These are phyloP conservation scores for Hypoxylon cercidicola DNA, from an alignment of 495 filamentous ascomycete species.

Conservation along the genomic window DNA sequence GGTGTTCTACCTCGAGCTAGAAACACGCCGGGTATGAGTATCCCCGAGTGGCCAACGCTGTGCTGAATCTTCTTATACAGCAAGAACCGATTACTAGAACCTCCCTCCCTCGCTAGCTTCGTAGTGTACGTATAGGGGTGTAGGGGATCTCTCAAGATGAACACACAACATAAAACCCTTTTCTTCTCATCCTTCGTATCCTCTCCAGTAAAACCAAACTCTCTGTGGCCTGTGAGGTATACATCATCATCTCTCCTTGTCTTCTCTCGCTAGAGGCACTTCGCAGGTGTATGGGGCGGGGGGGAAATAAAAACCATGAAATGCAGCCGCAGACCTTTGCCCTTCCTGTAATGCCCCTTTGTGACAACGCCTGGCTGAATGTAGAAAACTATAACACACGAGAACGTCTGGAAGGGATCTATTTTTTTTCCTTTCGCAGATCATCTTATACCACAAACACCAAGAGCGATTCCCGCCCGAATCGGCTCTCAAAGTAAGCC, in stretches of 20 bases:
- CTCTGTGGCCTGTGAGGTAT: conserved; percentile 4
- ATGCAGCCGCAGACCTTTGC: too few species aligned
- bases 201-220: conserved; percentile 36
- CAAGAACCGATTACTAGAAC: background rate
- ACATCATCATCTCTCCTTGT: background rate
- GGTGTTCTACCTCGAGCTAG: conserved; percentile 14
- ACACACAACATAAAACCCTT: background rate
- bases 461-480: background rate
- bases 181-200: background rate
- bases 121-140: background rate
- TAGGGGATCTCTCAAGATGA: background rate
- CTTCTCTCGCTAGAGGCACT: background rate
- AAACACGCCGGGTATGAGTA: conserved; percentile 4
- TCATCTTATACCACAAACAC: too few species aligned
- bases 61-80: background rate
- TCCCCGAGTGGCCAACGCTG: background rate
- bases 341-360: too few species aligned
- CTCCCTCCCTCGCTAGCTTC: background rate
- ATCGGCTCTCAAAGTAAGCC: background rate
- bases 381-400: too few species aligned
- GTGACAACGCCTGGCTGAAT: too few species aligned
- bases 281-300: too few species aligned
- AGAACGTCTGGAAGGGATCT: too few species aligned
- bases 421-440: too few species aligned
- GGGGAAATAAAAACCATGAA: too few species aligned